These are phyloP conservation scores for Phylloporus sp. DNA, from an alignment of 1,284 basidiomycete species.

Conservation along the genomic window DNA sequence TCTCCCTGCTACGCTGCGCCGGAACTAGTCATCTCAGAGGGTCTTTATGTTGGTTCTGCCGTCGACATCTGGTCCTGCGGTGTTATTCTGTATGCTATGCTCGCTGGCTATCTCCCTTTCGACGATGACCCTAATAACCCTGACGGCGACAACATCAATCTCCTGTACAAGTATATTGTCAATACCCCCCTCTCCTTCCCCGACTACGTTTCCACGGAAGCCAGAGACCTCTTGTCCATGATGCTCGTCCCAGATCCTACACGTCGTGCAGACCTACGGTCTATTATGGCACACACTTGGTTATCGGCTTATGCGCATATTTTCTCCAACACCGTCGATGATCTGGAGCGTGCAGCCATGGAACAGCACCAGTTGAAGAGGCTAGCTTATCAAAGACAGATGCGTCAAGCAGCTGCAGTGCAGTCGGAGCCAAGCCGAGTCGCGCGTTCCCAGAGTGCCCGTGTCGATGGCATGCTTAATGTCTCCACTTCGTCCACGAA, in stretches of 20 bases:
- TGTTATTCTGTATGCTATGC: slow-evolving; percentile 99
- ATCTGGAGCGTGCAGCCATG: slow-evolving; percentile 81
- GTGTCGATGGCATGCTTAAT: slow-evolving; percentile 45
- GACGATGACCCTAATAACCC: slow-evolving; percentile 99
- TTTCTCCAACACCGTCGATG: slow-evolving; percentile 76
- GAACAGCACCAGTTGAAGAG: slow-evolving; percentile 87
- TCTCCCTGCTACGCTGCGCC: slow-evolving; percentile 99
- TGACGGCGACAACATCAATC: slow-evolving; percentile 99
- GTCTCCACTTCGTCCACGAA: slow-evolving; percentile 27
- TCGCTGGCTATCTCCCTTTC: slow-evolving; percentile 99
- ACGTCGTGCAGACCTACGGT: slow-evolving; percentile 72
- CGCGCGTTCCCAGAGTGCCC: slow-evolving; percentile 49
- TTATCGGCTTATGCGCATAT: slow-evolving; percentile 65
- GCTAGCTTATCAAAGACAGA: slow-evolving; percentile 77
- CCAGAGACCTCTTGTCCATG: slow-evolving; percentile 72
- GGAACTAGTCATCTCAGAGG: slow-evolving; percentile 98
- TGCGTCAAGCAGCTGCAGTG: slow-evolving; percentile 52
- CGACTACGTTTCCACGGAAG: slow-evolving; percentile 85
- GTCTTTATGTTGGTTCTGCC: slow-evolving; percentile 96
- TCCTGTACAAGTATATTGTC: slow-evolving; percentile 99
- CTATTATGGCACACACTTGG: slow-evolving; percentile 88
- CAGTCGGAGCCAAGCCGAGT: slow-evolving; percentile 42
- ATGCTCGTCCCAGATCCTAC: slow-evolving; percentile 90
- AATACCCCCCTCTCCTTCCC: slow-evolving; percentile 95
- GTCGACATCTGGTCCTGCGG: slow-evolving; percentile 99